Conservation (phyloP, 768 basidiomycete genomes). For the Auriculariales sp. region DNA sequence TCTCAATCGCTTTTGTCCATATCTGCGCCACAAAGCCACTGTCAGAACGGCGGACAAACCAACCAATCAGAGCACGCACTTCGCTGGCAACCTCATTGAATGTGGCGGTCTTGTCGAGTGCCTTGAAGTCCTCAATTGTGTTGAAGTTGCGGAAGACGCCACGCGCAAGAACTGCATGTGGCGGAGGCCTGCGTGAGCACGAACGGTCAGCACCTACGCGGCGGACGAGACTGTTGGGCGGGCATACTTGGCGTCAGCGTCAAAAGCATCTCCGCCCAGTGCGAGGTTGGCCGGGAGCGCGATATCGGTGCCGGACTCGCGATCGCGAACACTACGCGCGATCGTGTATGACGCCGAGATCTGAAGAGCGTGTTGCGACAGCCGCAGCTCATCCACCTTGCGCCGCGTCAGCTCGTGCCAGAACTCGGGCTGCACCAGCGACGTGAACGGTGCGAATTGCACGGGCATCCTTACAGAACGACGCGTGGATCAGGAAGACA, state of each 20-base stretch:
- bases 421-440: slow-evolving; percentile 77
- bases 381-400: slow-evolving; percentile 82
- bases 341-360: slow-evolving; percentile 54
- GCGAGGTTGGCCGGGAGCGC: slow-evolving; percentile 53
- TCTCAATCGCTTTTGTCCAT: slow-evolving; percentile 44
- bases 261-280: slow-evolving; percentile 53
- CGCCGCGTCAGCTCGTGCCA: slow-evolving; percentile 82
- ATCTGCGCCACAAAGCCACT: too few relatives aligned
- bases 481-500: too few relatives aligned
- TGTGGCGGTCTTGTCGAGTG: slow-evolving; percentile 73
- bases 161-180: slow-evolving; percentile 33
- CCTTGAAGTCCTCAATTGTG: slow-evolving; percentile 91
- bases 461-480: too few relatives aligned
- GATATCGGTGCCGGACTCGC: slow-evolving; percentile 61
- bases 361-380: slow-evolving; percentile 57
- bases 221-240: slow-evolving; percentile 2
- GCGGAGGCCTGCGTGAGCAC: too few relatives aligned
- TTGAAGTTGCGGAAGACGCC: slow-evolving; percentile 91
- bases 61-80: slow-evolving; percentile 26
- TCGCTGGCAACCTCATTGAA: slow-evolving; percentile 60
- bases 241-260: slow-evolving; percentile 29
- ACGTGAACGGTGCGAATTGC: slow-evolving; percentile 82
- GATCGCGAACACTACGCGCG: slow-evolving; percentile 59
- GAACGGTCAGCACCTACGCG: too few relatives aligned
- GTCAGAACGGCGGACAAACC: too few relatives aligned